Conservation (phyloP, 306 rosid genomes). For the Acmispon strigosus region DNA sequence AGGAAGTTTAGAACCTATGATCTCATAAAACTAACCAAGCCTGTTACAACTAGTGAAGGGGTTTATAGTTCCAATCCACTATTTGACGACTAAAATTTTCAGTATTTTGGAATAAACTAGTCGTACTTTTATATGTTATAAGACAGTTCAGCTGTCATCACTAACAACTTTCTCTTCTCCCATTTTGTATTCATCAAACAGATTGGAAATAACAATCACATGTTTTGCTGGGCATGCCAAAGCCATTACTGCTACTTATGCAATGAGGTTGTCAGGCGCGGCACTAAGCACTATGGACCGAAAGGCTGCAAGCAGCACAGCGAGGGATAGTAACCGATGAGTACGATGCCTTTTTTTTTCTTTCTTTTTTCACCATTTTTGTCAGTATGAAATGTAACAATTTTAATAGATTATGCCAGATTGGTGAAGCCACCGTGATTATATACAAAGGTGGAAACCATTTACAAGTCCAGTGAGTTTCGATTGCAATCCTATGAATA, state of each 20-base stretch:
- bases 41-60: not conserved
- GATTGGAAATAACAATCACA: conserved; percentile 81
- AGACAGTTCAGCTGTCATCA: not conserved
- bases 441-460: not conserved
- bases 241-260: conserved; percentile 76
- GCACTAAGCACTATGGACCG: conserved; percentile 75
- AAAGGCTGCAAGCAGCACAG: conserved; percentile 83
- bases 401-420: not conserved
- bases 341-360: not conserved
- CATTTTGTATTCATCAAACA: conserved; percentile 32
- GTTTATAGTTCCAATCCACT: not conserved
- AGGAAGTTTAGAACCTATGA: not conserved
- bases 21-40: not conserved
- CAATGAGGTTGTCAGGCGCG: conserved; percentile 56
- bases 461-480: not conserved
- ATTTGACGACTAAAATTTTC: not conserved
- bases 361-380: not conserved
- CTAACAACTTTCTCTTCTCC: conserved; percentile 5
- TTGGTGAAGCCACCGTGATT: not conserved
- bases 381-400: not conserved
- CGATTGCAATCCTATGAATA: not conserved
- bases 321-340: conserved; percentile 28
- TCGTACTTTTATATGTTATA: not conserved
- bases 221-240: conserved; percentile 88
- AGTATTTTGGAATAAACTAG: not conserved